These are phyloP conservation scores for Lenzites betulinus DNA, from an alignment of 768 basidiomycete species.

Conservation along the genomic window DNA sequence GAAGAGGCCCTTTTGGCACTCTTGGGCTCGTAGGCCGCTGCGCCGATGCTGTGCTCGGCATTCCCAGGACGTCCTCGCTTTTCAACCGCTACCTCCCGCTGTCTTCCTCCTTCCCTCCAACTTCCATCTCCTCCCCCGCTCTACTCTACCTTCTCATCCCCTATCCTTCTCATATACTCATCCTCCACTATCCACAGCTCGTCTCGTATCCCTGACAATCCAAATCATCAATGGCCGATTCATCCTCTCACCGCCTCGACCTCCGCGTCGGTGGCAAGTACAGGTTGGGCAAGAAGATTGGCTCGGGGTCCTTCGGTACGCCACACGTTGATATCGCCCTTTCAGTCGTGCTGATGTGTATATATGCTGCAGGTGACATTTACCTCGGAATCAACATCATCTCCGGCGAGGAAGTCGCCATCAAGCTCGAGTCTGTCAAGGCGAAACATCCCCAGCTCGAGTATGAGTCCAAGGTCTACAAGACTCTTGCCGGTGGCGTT, in stretches of 20 bases:
- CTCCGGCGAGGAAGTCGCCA: slow-evolving; percentile 98
- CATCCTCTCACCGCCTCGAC: slow-evolving; percentile 71
- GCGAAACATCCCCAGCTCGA: slow-evolving; percentile 99
- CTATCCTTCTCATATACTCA: neutral
- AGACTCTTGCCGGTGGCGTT: slow-evolving; percentile 98
- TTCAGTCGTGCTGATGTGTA: slow-evolving; percentile 4
- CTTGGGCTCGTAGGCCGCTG: slow-evolving; percentile 13
- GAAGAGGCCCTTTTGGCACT: neutral
- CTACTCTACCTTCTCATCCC: slow-evolving; percentile 8
- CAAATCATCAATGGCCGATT: slow-evolving; percentile 65
- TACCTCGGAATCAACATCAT: slow-evolving; percentile 99
- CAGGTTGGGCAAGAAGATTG: slow-evolving; percentile 98
- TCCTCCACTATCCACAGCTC: neutral
- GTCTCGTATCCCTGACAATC: neutral
- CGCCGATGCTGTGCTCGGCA: slow-evolving; percentile 21
- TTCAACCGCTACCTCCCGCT: slow-evolving; percentile 5
- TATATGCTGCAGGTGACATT: slow-evolving; percentile 75
- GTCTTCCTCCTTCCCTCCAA: slow-evolving; percentile 19
- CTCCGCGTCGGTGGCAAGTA: slow-evolving; percentile 94
- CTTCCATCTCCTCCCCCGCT: slow-evolving; percentile 17
- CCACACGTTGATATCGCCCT: slow-evolving; percentile 20
- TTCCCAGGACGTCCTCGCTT: slow-evolving; percentile 21
- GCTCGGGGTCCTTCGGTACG: slow-evolving; percentile 96
- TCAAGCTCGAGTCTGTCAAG: slow-evolving; percentile 99
- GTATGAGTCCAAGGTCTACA: slow-evolving; percentile 94